Evolutionary conservation across 345 rosid genomes (phyloP).

Genomic region (Gossypium thurberi): DNA sequence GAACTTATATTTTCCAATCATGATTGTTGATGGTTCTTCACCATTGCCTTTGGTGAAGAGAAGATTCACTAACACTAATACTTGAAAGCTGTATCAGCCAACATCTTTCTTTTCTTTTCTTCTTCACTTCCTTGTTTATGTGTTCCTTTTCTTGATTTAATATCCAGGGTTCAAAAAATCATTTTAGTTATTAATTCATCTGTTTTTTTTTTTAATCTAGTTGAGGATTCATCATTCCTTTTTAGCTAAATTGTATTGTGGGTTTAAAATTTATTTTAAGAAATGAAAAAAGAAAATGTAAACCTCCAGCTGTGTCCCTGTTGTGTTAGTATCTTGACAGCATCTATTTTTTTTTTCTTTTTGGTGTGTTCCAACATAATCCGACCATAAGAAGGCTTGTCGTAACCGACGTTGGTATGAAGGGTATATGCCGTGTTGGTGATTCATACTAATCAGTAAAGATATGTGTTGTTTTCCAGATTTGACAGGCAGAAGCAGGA

Average conservation of each 20-base stretch:
- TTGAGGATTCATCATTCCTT: background rate
- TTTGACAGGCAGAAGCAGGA: background rate
- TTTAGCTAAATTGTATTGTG: background rate
- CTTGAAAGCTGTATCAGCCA: conserved; percentile 68
- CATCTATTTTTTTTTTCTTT: background rate
- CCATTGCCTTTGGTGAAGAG: conserved; percentile 53
- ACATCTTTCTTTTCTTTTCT: conserved; percentile 27
- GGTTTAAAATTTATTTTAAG: background rate
- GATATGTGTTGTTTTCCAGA: too few species aligned
- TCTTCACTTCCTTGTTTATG: background rate
- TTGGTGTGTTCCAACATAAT: background rate
- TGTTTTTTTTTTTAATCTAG: conserved; percentile 8
- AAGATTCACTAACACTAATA: conserved; percentile 39
- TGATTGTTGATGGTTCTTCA: conserved; percentile 46
- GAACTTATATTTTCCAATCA: conserved; percentile 21
- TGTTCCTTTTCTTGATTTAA: background rate
- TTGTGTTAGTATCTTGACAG: background rate
- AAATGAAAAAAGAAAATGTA: background rate
- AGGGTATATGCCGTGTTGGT: background rate
- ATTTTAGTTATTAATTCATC: conserved; percentile 12
- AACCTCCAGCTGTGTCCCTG: background rate
- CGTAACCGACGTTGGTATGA: background rate
- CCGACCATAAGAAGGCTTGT: background rate
- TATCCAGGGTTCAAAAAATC: background rate
- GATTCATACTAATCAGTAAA: background rate